phyloP scores from a whole-genome alignment of 2,329 filamentous ascomycete genomes.

The Diaporthe aspalathi region DNA sequence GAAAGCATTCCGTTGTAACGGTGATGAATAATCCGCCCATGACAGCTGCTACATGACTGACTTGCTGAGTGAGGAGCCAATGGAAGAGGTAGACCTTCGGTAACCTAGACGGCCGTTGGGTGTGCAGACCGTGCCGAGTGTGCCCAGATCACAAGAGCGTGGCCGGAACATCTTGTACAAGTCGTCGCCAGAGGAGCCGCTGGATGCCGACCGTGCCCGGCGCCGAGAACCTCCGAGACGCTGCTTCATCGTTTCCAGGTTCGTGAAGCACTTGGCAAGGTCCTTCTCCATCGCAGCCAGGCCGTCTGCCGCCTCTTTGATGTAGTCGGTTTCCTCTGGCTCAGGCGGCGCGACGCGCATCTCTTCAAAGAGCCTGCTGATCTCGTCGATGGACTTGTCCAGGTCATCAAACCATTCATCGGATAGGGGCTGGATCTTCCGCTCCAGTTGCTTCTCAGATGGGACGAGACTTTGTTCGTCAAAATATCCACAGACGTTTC shows the following conservation, averaged over 20 bases:
- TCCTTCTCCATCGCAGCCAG: conserved; percentile 26
- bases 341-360: conserved; percentile 20
- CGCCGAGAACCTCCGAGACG: not conserved
- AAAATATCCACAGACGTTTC: not conserved
- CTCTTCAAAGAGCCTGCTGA: conserved; percentile 35
- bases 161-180: not conserved
- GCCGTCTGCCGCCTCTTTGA: conserved; percentile 9
- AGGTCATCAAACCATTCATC: conserved; percentile 36
- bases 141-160: conserved; percentile 7
- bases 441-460: not conserved
- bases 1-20: not conserved
- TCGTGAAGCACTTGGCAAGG: conserved; percentile 19
- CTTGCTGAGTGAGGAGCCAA: not conserved
- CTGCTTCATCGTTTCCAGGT: not conserved
- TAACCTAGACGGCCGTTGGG: not conserved
- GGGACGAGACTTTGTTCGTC: not conserved
- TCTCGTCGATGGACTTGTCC: conserved; percentile 33
- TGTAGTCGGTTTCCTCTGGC: conserved; percentile 15
- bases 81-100: not conserved
- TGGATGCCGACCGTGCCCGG: not conserved
- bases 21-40: not conserved
- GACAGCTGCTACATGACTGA: conserved; percentile 29
- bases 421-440: conserved; percentile 11
- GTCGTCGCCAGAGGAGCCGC: not conserved
- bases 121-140: not conserved